Conservation (phyloP, 2,329 filamentous ascomycete genomes). For the Diaporthe amygdali region DNA sequence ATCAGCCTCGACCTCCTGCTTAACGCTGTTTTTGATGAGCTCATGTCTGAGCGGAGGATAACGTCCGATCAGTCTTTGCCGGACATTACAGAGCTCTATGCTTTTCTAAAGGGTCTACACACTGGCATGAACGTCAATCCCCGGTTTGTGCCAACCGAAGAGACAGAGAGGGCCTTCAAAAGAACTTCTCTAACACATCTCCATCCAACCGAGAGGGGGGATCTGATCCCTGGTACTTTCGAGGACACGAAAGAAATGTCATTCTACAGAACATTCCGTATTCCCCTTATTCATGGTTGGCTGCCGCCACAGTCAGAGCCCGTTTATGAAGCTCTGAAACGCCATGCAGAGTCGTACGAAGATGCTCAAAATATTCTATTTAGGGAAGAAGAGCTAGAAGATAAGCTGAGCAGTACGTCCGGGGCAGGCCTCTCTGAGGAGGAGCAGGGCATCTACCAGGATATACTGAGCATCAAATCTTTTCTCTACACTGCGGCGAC, state of each 20-base stretch:
- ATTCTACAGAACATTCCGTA: slow-evolving; percentile 87
- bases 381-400: slow-evolving; percentile 84
- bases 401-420: slow-evolving; percentile 65
- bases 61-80: slow-evolving; percentile 71
- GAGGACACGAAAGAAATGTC: slow-evolving; percentile 86
- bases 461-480: slow-evolving; percentile 82
- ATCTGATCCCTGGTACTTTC: slow-evolving; percentile 72
- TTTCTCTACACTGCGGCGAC: slow-evolving; percentile 84
- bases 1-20: slow-evolving; percentile 85
- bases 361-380: slow-evolving; percentile 91
- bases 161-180: slow-evolving; percentile 52
- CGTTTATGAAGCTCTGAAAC: slow-evolving; percentile 71
- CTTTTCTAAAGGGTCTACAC: slow-evolving; percentile 85
- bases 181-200: slow-evolving; percentile 59
- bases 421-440: slow-evolving; percentile 66
- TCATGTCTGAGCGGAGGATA: slow-evolving; percentile 78
- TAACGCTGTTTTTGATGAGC: slow-evolving; percentile 90
- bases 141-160: slow-evolving; percentile 71
- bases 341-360: slow-evolving; percentile 85
- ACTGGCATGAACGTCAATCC: slow-evolving; percentile 99
- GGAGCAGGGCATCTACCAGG: slow-evolving; percentile 81
- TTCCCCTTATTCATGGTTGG: slow-evolving; percentile 95
- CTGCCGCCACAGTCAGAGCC: slow-evolving; percentile 71
- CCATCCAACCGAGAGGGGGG: slow-evolving; percentile 54
- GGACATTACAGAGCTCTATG: slow-evolving; percentile 86